A percentile compares a stretch with the other conserved stretches of the same genome.
Evolutionary conservation across 257 asterid species (phyloP).

Genomic region (Knoxia roxburghii): DNA sequence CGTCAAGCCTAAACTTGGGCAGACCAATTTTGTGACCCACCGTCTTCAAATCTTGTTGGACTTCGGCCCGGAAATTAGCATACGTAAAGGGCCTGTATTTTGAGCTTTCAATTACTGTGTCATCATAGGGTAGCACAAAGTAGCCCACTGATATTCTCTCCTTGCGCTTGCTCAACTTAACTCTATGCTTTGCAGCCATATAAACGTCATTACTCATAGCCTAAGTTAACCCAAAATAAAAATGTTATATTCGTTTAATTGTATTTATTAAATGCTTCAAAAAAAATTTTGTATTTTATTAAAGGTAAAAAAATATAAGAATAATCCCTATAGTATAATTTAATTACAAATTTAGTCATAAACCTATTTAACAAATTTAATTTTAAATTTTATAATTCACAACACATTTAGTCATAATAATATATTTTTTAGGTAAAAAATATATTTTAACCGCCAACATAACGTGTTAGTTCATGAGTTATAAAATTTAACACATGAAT

Average conservation of each 20-base stretch:
- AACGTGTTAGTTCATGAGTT: no score
- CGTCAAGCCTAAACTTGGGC: conserved; percentile 35
- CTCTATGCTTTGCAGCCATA: conserved; percentile 63
- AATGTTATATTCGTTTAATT: no score
- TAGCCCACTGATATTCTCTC: conserved; percentile 80
- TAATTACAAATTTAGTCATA: no score
- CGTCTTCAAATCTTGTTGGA: conserved; percentile 55
- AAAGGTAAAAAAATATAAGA: background rate
- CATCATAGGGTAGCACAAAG: conserved; percentile 63
- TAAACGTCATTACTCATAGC: conserved; percentile 65
- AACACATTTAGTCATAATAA: no score
- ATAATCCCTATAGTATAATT: no score
- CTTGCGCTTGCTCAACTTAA: conserved; percentile 44
- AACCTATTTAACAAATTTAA: no score
- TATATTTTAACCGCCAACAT: no score
- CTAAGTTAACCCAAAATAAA: conserved; percentile 28
- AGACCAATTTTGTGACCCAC: conserved; percentile 69
- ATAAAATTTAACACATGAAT: no score
- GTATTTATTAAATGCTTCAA: no score
- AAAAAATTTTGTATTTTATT: background rate
- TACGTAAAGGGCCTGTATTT: conserved; percentile 67
- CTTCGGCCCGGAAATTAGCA: conserved; percentile 59
- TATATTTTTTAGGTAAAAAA: no score
- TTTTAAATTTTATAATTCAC: no score
- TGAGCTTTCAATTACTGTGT: conserved; percentile 59